These are phyloP conservation scores for Niebla homalea DNA, from an alignment of 495 filamentous ascomycete genomes.

Conservation along the genomic window DNA sequence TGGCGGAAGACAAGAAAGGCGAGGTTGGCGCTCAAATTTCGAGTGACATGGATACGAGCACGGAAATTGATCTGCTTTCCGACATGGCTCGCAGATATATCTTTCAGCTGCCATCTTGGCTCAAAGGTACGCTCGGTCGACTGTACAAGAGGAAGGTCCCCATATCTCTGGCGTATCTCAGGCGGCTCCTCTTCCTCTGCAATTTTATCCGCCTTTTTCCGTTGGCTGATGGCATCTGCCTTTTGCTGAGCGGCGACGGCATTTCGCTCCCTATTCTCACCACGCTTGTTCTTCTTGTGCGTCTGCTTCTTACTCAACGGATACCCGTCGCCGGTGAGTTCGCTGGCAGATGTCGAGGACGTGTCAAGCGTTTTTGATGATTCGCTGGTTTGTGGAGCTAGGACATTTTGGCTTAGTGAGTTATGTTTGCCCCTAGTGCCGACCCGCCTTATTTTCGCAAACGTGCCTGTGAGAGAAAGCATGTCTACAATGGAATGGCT, in stretches of 20 bases:
- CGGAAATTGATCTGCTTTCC: conserved; percentile 62
- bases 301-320: conserved; percentile 40
- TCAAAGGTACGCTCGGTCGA: conserved; percentile 26
- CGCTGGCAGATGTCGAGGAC: conserved; percentile 25
- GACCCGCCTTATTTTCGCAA: conserved; percentile 28
- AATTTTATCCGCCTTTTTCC: conserved; percentile 30
- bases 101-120: conserved; percentile 34
- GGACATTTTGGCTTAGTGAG: background rate
- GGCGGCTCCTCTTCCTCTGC: conserved; percentile 31
- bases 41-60: conserved; percentile 71
- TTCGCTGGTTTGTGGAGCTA: background rate
- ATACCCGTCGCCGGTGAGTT: conserved; percentile 28
- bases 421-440: conserved; percentile 1
- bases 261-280: conserved; percentile 31
- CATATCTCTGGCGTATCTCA: conserved; percentile 49
- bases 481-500: background rate
- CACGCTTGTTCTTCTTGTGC: conserved; percentile 34
- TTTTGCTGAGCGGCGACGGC: conserved; percentile 40
- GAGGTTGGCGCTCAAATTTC: conserved; percentile 79
- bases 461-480: conserved; percentile 22
- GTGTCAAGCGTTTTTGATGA: background rate
- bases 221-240: conserved; percentile 25
- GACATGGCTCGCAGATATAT: conserved; percentile 40
- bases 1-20: conserved; percentile 81
- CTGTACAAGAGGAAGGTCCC: conserved; percentile 42